Evolutionary conservation across 495 filamentous ascomycete species (phyloP).

Genomic region (Xylaria longipes): DNA sequence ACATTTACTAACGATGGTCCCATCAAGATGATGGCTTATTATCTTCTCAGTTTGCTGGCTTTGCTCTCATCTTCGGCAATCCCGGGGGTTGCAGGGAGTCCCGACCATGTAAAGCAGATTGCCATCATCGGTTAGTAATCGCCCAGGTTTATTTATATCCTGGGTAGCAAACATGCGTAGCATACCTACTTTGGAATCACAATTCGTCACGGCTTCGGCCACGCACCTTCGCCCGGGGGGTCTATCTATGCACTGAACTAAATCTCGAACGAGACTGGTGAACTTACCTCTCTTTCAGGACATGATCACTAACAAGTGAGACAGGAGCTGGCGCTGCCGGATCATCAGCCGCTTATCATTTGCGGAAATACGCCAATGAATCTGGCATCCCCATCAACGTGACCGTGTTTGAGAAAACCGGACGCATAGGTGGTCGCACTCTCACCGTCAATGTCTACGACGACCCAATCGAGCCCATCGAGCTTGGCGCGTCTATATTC

Average conservation of each 20-base stretch:
- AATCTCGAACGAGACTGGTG: not conserved
- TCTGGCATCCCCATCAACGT: conserved; percentile 67
- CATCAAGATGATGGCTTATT: not conserved
- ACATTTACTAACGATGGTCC: not conserved
- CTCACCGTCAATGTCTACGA: conserved; percentile 86
- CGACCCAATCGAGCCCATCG: conserved; percentile 72
- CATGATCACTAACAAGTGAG: conserved; percentile 26
- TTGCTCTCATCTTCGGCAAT: conserved; percentile 11
- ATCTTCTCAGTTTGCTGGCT: conserved; percentile 2
- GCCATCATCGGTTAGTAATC: conserved; percentile 52
- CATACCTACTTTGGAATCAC: not conserved
- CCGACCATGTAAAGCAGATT: conserved; percentile 43
- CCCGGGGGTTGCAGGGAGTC: not conserved
- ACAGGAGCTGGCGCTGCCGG: conserved; percentile 90
- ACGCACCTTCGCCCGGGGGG: no score
- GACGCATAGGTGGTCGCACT: conserved; percentile 84
- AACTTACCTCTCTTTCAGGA: not conserved
- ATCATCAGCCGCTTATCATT: conserved; percentile 82
- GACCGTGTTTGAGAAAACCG: conserved; percentile 84
- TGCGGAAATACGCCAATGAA: conserved; percentile 70
- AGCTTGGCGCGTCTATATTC: conserved; percentile 93
- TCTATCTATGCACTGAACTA: not conserved
- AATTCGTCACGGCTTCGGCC: not conserved
- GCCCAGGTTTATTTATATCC: not conserved
- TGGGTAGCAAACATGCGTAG: not conserved